Evolutionary conservation across 2,329 filamentous ascomycete species (phyloP).

Genomic region (Arthrocladium fulminans): DNA sequence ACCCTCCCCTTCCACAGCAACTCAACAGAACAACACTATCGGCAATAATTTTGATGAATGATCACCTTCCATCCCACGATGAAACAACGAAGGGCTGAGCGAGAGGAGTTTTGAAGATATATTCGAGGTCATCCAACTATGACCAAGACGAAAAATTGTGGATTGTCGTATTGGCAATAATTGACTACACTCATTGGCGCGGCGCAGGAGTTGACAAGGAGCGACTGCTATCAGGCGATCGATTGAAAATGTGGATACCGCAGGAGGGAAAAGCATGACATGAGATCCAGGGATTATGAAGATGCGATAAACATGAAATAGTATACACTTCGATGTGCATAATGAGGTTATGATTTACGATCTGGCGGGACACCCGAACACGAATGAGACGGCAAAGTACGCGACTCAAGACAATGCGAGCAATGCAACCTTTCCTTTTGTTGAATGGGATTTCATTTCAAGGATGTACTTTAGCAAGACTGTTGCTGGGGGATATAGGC

Average conservation of each 20-base stretch:
- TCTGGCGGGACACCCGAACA: not conserved
- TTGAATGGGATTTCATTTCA: not conserved
- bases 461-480: conserved; percentile 4
- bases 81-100: not conserved
- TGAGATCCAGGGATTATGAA: not conserved
- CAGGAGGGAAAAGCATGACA: not conserved
- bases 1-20: not conserved
- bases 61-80: not conserved
- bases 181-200: not conserved
- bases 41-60: conserved; percentile 6
- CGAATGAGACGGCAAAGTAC: not conserved
- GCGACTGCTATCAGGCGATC: not conserved
- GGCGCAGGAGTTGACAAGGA: not conserved
- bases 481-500: not conserved
- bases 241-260: conserved; percentile 3
- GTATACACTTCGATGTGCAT: conserved; percentile 9
- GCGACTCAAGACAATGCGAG: not conserved
- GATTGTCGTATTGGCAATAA: not conserved
- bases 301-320: too few species aligned
- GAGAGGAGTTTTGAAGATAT: not conserved
- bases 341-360: conserved; percentile 9
- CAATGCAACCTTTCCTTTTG: not conserved
- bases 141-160: too few species aligned
- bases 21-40: conserved; percentile 3
- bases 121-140: not conserved